Conservation (phyloP, 257 asterid genomes). For the Lantana camara region DNA sequence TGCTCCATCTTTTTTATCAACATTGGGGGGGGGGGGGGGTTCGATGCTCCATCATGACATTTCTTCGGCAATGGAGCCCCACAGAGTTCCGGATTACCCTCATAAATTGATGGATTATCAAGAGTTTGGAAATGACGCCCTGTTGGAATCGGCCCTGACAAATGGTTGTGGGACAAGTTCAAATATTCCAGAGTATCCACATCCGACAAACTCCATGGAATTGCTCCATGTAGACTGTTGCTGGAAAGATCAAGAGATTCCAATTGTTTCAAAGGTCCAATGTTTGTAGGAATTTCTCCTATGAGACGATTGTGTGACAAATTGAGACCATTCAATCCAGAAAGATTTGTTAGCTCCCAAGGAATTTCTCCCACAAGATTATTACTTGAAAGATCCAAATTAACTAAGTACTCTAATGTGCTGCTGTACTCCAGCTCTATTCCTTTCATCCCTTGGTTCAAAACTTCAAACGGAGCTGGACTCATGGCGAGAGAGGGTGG, state of each 20-base stretch:
- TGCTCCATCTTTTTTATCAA: neutral
- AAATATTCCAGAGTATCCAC: constrained; percentile 17
- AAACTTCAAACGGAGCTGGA: no score
- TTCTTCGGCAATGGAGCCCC: constrained; percentile 10
- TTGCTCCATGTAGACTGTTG: no score
- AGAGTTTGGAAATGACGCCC: no score
- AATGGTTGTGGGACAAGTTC: constrained; percentile 28
- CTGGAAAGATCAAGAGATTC: no score
- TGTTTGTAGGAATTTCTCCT: no score
- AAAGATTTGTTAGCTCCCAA: neutral
- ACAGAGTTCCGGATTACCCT: constrained; percentile 19
- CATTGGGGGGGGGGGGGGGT: neutral
- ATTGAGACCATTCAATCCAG: no score
- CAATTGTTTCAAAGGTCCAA: no score
- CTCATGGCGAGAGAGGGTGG: neutral
- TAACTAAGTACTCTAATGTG: neutral
- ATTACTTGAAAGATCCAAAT: constrained; percentile 11
- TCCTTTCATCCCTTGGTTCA: neutral
- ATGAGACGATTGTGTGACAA: no score
- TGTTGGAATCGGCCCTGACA: no score
- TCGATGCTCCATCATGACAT: neutral
- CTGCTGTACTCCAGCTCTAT: neutral
- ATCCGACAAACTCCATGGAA: constrained; percentile 16
- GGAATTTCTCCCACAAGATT: constrained; percentile 15
- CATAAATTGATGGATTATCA: no score